Evolutionary conservation across 108 stramenopile genomes (phyloP).

Genomic region (Chaetoceros muelleri): DNA sequence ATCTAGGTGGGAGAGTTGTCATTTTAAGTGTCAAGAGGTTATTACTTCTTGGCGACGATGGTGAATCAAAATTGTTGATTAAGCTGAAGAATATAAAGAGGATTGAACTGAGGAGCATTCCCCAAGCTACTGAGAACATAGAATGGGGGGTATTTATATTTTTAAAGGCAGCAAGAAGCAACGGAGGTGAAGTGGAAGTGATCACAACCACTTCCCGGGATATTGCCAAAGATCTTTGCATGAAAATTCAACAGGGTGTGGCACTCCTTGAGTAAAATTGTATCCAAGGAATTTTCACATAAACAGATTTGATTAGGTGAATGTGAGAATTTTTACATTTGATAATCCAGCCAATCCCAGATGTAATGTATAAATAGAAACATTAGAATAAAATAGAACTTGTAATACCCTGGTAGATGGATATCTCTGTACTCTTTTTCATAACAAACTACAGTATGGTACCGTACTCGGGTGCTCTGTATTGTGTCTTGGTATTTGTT

Average conservation of each 20-base stretch:
- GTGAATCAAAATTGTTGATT: constrained; percentile 43
- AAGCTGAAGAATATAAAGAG: constrained; percentile 37
- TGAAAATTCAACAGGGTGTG: constrained; percentile 26
- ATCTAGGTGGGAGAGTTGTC: constrained; percentile 49
- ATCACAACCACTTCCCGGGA: constrained; percentile 27
- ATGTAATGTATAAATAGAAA: too few relatives aligned
- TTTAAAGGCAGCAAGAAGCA: constrained; percentile 30
- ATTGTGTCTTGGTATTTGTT: too few relatives aligned
- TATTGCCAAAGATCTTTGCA: constrained; percentile 27
- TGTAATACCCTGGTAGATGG: too few relatives aligned
- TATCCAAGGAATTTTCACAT: too few relatives aligned
- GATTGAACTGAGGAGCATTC: constrained; percentile 25
- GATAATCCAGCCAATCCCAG: too few relatives aligned
- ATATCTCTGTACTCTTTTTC: too few relatives aligned
- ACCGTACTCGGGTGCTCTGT: too few relatives aligned
- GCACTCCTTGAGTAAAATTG: not conserved
- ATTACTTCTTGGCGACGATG: constrained; percentile 44
- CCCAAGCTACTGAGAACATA: constrained; percentile 10
- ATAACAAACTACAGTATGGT: too few relatives aligned
- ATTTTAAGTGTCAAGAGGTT: constrained; percentile 45
- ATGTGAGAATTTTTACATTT: too few relatives aligned
- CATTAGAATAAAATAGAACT: too few relatives aligned
- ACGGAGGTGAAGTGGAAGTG: constrained; percentile 49
- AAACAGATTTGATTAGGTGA: too few relatives aligned
- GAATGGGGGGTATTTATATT: constrained; percentile 43